Evolutionary conservation across 306 rosid genomes (phyloP), one percentile per base, ranked within the genome.

Genomic region (Dalbergia oliveri): DNA sequence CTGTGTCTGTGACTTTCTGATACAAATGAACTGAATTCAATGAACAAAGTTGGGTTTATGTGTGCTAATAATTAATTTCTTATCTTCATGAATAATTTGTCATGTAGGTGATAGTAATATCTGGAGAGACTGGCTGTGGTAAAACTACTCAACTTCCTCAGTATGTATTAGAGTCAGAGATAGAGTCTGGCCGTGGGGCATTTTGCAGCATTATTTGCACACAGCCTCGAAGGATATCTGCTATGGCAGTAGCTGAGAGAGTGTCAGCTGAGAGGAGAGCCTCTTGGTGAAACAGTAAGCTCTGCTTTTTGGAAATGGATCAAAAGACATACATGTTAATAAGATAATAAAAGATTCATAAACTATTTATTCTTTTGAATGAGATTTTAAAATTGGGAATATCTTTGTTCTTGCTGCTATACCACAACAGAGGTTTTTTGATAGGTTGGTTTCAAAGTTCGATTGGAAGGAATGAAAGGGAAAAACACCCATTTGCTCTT

Each of bases 121-220:
- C 99, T 39, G 99, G 99, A 83, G 97, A 96, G 88, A 96, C 99
- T 79, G 98, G 99, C 76, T 96, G 99, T 85, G 98, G 99, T 78
- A 96, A 96, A 86, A 96, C 99, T 71, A 96, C 99, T 8, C 99
- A 96, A 88, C 85, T 96, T 90, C 97, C 99, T 63, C 99, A 96
- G 70, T 93, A 90, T 87, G 90, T 96, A 86, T 87, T 96, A 72
- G 98, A 96, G 88, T 89, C 97, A 64, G 94, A 90, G 90, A 84
- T 91, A 66, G 99, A 93, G 82, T 91, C 97, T 70, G 88, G 83
- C 26, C 88, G 87, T 60, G 99, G 98, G 75, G 98, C 94, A 84
- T 84, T 81, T 84, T 96, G 98, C 78, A 93, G 85, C 82, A 90
- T 96, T 59, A 87, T 96, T 71, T 96, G 99, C 80, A 96, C 99